phyloP scores from a whole-genome alignment of 2,329 filamentous ascomycete species.

The Sclerotinia subarctica region DNA sequence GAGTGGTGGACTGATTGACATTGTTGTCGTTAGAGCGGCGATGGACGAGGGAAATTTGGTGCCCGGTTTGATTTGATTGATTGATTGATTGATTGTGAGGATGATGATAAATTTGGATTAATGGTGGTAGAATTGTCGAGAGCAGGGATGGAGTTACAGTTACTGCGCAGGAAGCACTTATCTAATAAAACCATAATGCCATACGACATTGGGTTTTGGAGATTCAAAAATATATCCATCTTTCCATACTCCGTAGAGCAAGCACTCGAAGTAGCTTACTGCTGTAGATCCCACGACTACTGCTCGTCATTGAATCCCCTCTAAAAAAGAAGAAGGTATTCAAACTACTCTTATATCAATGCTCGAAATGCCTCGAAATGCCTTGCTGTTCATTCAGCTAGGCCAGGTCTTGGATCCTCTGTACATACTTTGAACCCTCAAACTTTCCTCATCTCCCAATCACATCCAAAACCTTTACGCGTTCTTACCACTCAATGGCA shows the following conservation, averaged over 20 bases:
- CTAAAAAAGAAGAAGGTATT: not conserved
- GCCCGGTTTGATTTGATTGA: too few relatives aligned
- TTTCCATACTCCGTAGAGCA: not conserved
- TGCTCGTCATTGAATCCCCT: conserved; percentile 3
- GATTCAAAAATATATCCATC: not conserved
- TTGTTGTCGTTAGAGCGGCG: not conserved
- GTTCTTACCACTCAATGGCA: not conserved
- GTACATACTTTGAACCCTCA: not conserved
- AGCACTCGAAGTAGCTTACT: not conserved
- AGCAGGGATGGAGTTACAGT: too few relatives aligned
- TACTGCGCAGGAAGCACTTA: too few relatives aligned
- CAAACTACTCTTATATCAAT: too few relatives aligned
- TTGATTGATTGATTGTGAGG: too few relatives aligned
- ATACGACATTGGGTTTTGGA: not conserved
- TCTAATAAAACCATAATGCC: not conserved
- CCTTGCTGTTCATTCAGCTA: conserved; percentile 6
- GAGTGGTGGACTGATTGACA: not conserved
- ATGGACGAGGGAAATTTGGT: not conserved
- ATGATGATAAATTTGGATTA: too few relatives aligned
- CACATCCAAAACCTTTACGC: not conserved
- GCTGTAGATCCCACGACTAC: not conserved
- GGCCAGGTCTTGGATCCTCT: not conserved
- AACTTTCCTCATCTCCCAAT: not conserved
- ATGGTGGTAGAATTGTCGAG: too few relatives aligned
- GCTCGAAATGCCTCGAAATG: not conserved